Base-by-base conservation (phyloP, 1,284 basidiomycete genomes). In the Ustilago shanxiensis region DNA sequence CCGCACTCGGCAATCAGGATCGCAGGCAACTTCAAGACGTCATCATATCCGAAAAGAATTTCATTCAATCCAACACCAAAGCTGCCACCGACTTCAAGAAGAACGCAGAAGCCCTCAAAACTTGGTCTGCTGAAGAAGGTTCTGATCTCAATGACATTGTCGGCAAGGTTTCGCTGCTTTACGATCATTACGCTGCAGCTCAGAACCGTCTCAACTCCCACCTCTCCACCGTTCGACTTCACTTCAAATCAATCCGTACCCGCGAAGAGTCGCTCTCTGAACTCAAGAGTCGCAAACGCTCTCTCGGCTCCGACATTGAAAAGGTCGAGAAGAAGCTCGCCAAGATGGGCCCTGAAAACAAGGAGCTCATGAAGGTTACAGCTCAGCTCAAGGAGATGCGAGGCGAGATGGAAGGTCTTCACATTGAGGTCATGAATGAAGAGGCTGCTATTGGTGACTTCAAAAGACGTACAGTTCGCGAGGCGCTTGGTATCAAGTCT, bases 271-370 rank as follows among this genome's bases (percentile, higher is more conserved):
- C 88, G 7, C 89, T 96, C 4, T 93, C 94, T 63, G 91, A 93
- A 10, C 87, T 95, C 37, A 91, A 91, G 80, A 89, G 91, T 22
- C 89, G 91, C 20, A 89, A 94, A 63, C 91, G 91, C 74, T 88
- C 88, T 7, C 88, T 95, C 3, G 89, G 89, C 14, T 86, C 89
- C 28, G 92, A 93, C 72, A 93, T 94, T 0, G 95, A 97, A 68
- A 86, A 90, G n/a, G 94, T 94, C 0, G 95, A 97, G 84, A 92
- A 90, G 88, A 96, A 95, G 86, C 89, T 98, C 28, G 90, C 90
- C 84, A 96, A 93, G 88, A 97, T 97, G 95, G 90, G 90, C 59
- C 90, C 93, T 0, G 94, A 88, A 87, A 92, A 97, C 88, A 98
- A 97, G 89, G 92, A 93, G 80, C 87, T 95, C 37, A 88, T 88